A percentile compares a stretch with the other conserved stretches of the same genome.
These are phyloP conservation scores for Sporisorium reilianum DNA, from an alignment of 1,284 basidiomycete species.

Conservation along the genomic window DNA sequence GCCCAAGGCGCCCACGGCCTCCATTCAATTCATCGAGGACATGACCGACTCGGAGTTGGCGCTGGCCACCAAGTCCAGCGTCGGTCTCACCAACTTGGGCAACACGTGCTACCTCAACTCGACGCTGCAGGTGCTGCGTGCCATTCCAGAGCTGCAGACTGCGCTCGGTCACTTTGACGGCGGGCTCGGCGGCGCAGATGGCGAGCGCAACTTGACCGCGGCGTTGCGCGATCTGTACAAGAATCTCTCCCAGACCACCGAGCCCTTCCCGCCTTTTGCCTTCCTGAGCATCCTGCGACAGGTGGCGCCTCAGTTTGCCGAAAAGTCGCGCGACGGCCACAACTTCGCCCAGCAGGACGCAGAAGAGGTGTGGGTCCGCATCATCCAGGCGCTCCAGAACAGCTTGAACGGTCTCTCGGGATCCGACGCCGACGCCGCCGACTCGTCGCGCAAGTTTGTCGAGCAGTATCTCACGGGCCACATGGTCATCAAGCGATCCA, in stretches of 20 bases:
- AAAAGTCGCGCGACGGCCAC: constrained; percentile 72
- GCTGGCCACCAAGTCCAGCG: constrained; percentile 73
- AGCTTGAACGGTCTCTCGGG: constrained; percentile 70
- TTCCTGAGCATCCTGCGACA: constrained; percentile 80
- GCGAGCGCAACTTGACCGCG: constrained; percentile 71
- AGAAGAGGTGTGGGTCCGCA: constrained; percentile 90
- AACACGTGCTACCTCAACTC: constrained; percentile 98
- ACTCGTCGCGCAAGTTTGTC: constrained; percentile 73
- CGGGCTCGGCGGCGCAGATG: constrained; percentile 53
- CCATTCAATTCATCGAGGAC: constrained; percentile 85
- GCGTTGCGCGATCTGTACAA: constrained; percentile 81
- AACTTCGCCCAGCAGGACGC: constrained; percentile 92
- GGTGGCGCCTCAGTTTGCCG: constrained; percentile 91
- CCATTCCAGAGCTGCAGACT: constrained; percentile 85
- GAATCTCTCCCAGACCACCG: constrained; percentile 81
- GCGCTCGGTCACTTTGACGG: constrained; percentile 57
- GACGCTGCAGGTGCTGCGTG: constrained; percentile 88
- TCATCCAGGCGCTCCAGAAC: constrained; percentile 82
- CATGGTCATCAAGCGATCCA: constrained; percentile 78
- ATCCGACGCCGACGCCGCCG: constrained; percentile 14
- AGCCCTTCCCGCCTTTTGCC: constrained; percentile 79
- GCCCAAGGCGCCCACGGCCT: constrained; percentile 84
- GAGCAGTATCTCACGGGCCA: constrained; percentile 87
- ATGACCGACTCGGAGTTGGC: constrained; percentile 86
- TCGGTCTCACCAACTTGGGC: constrained; percentile 72